Base-by-base conservation (phyloP, 106 monocot species). In the Amphibolis antarctica region DNA sequence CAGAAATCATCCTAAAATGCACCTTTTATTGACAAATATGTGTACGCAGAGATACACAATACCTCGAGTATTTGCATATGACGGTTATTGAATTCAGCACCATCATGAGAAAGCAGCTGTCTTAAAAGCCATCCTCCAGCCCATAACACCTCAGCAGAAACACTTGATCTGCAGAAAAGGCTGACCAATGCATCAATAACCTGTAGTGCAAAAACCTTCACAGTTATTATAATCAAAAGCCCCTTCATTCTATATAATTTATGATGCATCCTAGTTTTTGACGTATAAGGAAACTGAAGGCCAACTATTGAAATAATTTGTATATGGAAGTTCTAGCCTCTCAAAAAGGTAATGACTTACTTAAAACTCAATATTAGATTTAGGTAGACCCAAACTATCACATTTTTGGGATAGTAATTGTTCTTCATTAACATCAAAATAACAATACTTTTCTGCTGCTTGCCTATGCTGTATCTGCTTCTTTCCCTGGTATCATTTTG, bases 71-170 rank as follows among this genome's bases (percentile, higher is more conserved):
- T 62, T 56, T 62, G 57, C 65, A 98, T 74, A 85, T 98, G 98
- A 66, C 73, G 28, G 54, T 56, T 36, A 27, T 72, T 77, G 28
- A 91, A 80, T 78, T 85, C 82, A 69, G 82, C 82, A 31, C 83
- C 87, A 5, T 80, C 80, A 53, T 98, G 81, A 9, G 91, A 87
- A 57, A 98, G 86, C 42, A 98, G 76, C 71, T 98, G 98, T 58
- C 83, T 66, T 52, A 98, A 73, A 82, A 98, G 91, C 90, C 90
- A 98, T 68, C 87, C 91, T 58, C 98, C 98, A 72, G 75, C 65
- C 87, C 90, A 91, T 28, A 85, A 56, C 18, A 85, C 76, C 57
- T 90, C 87, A 50, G 98, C 77, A 65, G 98, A 83, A 44, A 85
- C 49, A 74, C 76, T 68, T 66, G 84, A 66, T 69, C 91, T 78